Base-by-base conservation (phyloP, 129 eudicot species). In the Chrysanthemum seticuspe region DNA sequence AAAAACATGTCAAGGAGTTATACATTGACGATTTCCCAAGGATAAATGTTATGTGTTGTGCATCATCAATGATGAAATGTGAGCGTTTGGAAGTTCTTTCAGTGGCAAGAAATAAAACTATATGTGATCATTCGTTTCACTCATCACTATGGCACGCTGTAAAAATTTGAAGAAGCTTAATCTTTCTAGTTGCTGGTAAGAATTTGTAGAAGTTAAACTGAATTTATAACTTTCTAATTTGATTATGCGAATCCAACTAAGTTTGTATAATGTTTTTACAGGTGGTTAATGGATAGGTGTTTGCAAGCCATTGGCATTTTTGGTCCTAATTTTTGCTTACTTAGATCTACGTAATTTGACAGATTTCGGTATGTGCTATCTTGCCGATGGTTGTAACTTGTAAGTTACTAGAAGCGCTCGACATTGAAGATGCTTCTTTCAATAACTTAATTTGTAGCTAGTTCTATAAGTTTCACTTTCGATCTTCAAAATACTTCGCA, bases 181-280 rank as follows among this genome's bases (percentile, higher is more conserved):
- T 74, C 29, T 85, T 31, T 74, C 82, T 21, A 57, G 82, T 70
- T 87, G 94, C 57, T 47, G 15, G 94, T 83, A 80, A 80, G 94
- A 71, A 63, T 70, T 29, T 29, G 36, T 29, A 4, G 36, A 29
- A 29, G 36, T 74, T 58, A 12, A 23, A 19, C 10, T 55, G 5
- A 15, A 36, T 11, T 36, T 25, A 34, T 36, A 52, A 23, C 3
- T 29, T 40, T 34, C 29, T 21, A 25, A 59, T 75, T 59, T 8
- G 45, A n/a, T 73, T 36, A 40, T 50, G 64, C 76, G 70, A 29
- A 56, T 81, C 56, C 6, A 49, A 67, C 44, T 66, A 40, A 58
- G 62, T 57, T 65, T 51, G 10, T 10, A 36, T 53, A 54, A 36
- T 34, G 16, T 11, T 55, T 31, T 78, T 25, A 68, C 84, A 87